Evolutionary conservation across 2,329 filamentous ascomycete genomes (phyloP), one percentile per base, ranked within the genome.

Genomic region (Hyphodiscus sp.): DNA sequence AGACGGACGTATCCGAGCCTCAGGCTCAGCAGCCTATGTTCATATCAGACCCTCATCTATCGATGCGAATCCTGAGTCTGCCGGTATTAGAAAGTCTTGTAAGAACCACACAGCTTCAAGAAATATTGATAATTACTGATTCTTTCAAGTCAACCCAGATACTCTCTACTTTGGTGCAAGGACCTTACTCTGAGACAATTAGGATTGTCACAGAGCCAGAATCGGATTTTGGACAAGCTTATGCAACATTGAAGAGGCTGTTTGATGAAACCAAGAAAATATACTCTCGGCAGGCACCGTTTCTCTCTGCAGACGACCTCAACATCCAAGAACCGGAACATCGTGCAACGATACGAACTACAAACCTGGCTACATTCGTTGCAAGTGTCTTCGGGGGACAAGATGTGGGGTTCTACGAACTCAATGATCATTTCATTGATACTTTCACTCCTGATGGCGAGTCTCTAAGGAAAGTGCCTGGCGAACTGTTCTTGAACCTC

Each of bases 351-450:
- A 79, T 86, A 52, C 75, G 80, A 52, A 84, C 80, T 64, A 80
- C 82, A 42, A 86, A 86, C 60, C 71, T 85, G 47, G 82, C 82
- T 11, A 83, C 81, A 0, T 86, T 85, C 63, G 76, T 83, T 26
- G 81, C 79, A 0, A 80, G 78, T 57, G 77, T 85, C 23, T 83
- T 86, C 61, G 76, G 76, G n/a, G 79, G 80, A 16, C 78, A 82
- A 60, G 80, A 83, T 64, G 80, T 85, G 55, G 80, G 80, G 10
- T 84, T 86, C 60, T 79, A 77, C 47, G 79, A 85, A 57, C 68
- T 86, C 44, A 82, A 86, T 61, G 77, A 82, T 45, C 74, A 78
- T 59, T 86, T 86, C 63, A 71, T 86, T 20, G 77, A 84, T 45
- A 81, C 80, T 0, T 86, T 86, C 63, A 79, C 84, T 9, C 78